Evolutionary conservation across 2,329 filamentous ascomycete species (phyloP).

Genomic region (Nemania sp.): DNA sequence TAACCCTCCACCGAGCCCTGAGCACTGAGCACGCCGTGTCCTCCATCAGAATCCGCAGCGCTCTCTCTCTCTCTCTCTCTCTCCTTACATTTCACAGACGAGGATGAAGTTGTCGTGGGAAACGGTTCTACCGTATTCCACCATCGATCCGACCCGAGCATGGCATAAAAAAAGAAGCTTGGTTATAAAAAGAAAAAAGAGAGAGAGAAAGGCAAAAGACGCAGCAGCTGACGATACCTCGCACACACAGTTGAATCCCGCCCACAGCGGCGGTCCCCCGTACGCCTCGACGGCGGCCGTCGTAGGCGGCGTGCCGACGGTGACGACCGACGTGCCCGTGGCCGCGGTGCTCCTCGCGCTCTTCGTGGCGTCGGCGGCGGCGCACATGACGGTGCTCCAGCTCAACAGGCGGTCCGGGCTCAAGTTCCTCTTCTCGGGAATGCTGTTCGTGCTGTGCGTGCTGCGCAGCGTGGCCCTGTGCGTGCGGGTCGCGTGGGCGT

Average conservation of each 20-base stretch:
- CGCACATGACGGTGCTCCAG: conserved; percentile 40
- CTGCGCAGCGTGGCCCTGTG: conserved; percentile 56
- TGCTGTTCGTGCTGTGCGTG: conserved; percentile 64
- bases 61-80: too few relatives aligned
- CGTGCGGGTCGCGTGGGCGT: conserved; percentile 59
- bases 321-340: conserved; percentile 33
- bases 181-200: too few relatives aligned
- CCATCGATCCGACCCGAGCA: too few relatives aligned
- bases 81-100: too few relatives aligned
- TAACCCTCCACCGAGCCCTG: too few relatives aligned
- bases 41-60: too few relatives aligned
- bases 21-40: too few relatives aligned
- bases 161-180: too few relatives aligned
- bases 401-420: conserved; percentile 55
- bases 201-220: background rate
- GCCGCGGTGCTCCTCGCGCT: conserved; percentile 31
- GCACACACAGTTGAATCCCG: conserved; percentile 7
- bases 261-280: conserved; percentile 29
- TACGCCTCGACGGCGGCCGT: conserved; percentile 30
- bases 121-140: too few relatives aligned
- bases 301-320: conserved; percentile 33
- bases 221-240: background rate
- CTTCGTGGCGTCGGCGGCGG: conserved; percentile 33
- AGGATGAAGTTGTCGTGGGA: too few relatives aligned
- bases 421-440: conserved; percentile 63